Conservation (phyloP, 768 basidiomycete species). For the Hydnum rufescens region DNA sequence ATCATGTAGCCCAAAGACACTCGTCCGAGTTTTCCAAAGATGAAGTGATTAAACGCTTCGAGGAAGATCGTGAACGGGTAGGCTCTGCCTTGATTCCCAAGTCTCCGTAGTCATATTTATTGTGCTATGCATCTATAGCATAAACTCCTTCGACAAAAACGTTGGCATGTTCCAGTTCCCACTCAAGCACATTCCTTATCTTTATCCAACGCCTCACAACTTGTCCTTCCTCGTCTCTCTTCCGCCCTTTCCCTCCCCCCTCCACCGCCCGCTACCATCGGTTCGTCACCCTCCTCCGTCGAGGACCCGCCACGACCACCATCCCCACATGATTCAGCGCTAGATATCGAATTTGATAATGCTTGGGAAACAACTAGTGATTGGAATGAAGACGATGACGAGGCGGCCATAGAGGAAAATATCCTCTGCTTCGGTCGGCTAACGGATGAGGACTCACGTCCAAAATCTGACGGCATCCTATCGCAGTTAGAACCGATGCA, state of each 20-base stretch:
- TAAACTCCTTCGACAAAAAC: slow-evolving; percentile 72
- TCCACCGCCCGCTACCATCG: slow-evolving; percentile 15
- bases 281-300: not conserved
- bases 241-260: not conserved
- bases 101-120: not conserved
- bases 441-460: too few species aligned
- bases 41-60: slow-evolving; percentile 73
- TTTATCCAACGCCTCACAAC: not conserved
- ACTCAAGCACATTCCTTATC: slow-evolving; percentile 8
- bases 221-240: not conserved
- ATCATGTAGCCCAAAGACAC: not conserved
- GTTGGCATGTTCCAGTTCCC: slow-evolving; percentile 31
- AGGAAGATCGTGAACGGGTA: slow-evolving; percentile 71
- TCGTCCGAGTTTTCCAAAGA: slow-evolving; percentile 27
- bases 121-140: slow-evolving; percentile 25
- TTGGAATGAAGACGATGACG: slow-evolving; percentile 79
- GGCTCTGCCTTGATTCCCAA: slow-evolving; percentile 4
- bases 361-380: slow-evolving; percentile 81
- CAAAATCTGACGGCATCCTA: too few species aligned
- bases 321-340: slow-evolving; percentile 29
- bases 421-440: slow-evolving; percentile 37
- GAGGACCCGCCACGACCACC: not conserved
- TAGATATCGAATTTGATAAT: slow-evolving; percentile 76
- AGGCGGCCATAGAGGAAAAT: slow-evolving; percentile 51
- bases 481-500: too few species aligned